A percentile compares a stretch with the other conserved stretches of the same genome.
Evolutionary conservation across 2,329 filamentous ascomycete genomes (phyloP).

Genomic region (Eurotiales sp.): DNA sequence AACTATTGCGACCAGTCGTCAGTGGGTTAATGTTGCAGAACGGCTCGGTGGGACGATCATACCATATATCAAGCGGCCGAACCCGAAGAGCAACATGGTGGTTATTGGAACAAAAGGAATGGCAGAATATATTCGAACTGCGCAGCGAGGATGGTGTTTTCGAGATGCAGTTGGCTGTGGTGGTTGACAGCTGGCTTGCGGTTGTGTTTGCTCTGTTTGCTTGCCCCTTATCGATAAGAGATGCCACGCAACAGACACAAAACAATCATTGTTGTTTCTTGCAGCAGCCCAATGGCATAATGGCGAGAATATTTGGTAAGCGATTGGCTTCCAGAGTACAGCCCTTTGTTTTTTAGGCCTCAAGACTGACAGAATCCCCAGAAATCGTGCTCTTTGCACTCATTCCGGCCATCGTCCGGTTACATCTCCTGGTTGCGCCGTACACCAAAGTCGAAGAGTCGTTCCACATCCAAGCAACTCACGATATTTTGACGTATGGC

Average conservation of each 20-base stretch:
- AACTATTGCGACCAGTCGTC: slow-evolving; percentile 1
- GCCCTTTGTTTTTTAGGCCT: no score
- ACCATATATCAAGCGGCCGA: slow-evolving; percentile 73
- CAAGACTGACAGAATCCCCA: neutral
- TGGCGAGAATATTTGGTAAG: neutral
- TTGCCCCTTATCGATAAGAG: neutral
- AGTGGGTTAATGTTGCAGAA: neutral
- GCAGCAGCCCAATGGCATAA: neutral
- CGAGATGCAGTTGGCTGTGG: neutral
- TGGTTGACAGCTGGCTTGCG: slow-evolving; percentile 11
- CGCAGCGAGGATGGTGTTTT: neutral
- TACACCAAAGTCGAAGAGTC: slow-evolving; percentile 99
- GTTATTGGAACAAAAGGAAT: neutral
- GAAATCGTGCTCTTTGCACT: slow-evolving; percentile 41
- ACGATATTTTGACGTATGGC: slow-evolving; percentile 82
- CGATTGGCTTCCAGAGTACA: no score
- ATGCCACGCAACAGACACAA: no score
- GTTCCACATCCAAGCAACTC: slow-evolving; percentile 91
- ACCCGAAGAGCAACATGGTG: slow-evolving; percentile 67
- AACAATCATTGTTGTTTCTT: no score
- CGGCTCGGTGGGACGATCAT: slow-evolving; percentile 16
- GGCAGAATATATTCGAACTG: neutral
- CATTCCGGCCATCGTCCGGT: slow-evolving; percentile 60
- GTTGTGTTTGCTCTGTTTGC: slow-evolving; percentile 14
- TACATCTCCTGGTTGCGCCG: slow-evolving; percentile 71